Base-by-base conservation (phyloP, 495 filamentous ascomycete genomes). In the Gamarada debralockiae region DNA sequence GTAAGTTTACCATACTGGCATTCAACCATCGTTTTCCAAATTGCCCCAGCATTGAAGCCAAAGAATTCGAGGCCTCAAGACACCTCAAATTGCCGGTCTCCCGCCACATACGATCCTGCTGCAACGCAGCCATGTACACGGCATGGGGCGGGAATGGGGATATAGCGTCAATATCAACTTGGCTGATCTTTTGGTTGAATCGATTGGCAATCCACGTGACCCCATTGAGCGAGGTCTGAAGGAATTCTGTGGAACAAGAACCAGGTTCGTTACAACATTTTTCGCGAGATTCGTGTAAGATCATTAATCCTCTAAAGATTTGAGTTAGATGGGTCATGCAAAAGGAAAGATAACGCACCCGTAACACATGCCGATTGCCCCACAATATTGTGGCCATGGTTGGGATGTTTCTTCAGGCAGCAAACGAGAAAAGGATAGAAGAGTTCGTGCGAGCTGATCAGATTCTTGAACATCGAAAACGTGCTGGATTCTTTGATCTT, bases 341-440 rank as follows among this genome's bases (percentile, higher is more conserved):
- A 39, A 14, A 25, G 21, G 41, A 14, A 14, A 31, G 22, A 38
- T 10, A 44, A 29, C 25, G 24, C n/a, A 54, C 56, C 31, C 50
- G 21, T 50, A 51, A 20, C 56, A 59, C 56, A 59, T 59, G 18
- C 45, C 50, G 3, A 59, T 59, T 2, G 51, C 50, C 1, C 50
- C 56, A 23, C 50, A 53, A n/a, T 59, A 59, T 14, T 31, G 37
- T 18, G 50, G 50, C 50, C 56, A 55, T 9, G 51, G 45, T 12
- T 46, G 25, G 6, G 56, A 38, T 18, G 56, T 39, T n/a, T 59
- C 56, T 48, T 53, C 51, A 1, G 56, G 56, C 7, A 59, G 24
- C 15, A 59, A 20, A 8, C 45, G n/a, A 0, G 56, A 50, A 31
- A 59, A 54, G 1, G 56, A 39, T 15, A 45, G 50, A 0, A 59